Evolutionary conservation across 805 yeast genomes (phyloP).

Genomic region (Spathaspora boniae): DNA sequence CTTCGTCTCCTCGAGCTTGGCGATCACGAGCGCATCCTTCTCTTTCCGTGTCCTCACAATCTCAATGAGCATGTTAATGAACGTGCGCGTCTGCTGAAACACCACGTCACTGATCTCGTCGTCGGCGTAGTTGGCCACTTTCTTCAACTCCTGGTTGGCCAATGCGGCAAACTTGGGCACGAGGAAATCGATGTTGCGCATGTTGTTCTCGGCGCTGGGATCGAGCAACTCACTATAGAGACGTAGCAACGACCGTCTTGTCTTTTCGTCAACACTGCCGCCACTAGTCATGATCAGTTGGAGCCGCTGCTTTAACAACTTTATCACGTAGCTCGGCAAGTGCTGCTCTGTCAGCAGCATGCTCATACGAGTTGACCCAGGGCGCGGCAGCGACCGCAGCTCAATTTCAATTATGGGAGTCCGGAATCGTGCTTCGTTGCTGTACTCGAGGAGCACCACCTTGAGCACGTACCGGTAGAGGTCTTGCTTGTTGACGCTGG

Average conservation of each 20-base stretch:
- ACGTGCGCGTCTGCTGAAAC: slow-evolving; percentile 33
- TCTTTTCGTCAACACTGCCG: slow-evolving; percentile 40
- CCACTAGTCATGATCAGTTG: slow-evolving; percentile 46
- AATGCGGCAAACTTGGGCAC: slow-evolving; percentile 50
- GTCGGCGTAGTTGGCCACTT: slow-evolving; percentile 31
- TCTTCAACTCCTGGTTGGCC: slow-evolving; percentile 50
- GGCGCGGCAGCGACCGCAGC: not conserved
- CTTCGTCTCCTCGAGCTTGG: slow-evolving; percentile 29
- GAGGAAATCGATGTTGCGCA: slow-evolving; percentile 38
- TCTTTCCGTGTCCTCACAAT: slow-evolving; percentile 30
- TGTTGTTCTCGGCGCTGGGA: slow-evolving; percentile 37
- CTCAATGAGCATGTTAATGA: slow-evolving; percentile 35
- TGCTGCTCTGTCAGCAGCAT: slow-evolving; percentile 21
- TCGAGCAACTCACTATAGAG: slow-evolving; percentile 59
- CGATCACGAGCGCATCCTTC: slow-evolving; percentile 33
- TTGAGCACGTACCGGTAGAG: slow-evolving; percentile 54
- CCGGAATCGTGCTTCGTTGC: slow-evolving; percentile 61
- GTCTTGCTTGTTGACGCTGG: slow-evolving; percentile 20
- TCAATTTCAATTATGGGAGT: slow-evolving; percentile 20
- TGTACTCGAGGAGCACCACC: slow-evolving; percentile 54
- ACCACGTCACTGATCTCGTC: slow-evolving; percentile 30
- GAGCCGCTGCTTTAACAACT: slow-evolving; percentile 39
- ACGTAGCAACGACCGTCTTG: slow-evolving; percentile 57
- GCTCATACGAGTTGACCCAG: slow-evolving; percentile 6
- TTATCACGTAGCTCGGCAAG: slow-evolving; percentile 36